phyloP scores from a whole-genome alignment of 345 rosid species.

The Carallia brachiata region DNA sequence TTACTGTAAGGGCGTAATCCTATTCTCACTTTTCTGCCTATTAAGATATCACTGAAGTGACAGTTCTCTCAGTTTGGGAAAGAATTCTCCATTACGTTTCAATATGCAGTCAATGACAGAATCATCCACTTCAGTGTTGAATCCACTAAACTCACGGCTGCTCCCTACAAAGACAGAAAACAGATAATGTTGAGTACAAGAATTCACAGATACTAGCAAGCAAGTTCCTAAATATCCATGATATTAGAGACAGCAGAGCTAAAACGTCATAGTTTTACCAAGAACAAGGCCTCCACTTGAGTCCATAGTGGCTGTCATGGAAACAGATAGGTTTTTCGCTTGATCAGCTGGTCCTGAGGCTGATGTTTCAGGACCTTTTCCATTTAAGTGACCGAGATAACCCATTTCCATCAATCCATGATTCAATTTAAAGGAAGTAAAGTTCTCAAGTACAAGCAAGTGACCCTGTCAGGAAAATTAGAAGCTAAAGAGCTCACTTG shows the following conservation, averaged over 20 bases:
- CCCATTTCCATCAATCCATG: conserved; percentile 89
- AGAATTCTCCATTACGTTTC: conserved; percentile 73
- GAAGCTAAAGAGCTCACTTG: conserved; percentile 9
- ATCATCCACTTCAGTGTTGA: conserved; percentile 62
- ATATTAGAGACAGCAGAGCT: background rate
- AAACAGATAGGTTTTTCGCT: conserved; percentile 52
- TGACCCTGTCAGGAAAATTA: conserved; percentile 60
- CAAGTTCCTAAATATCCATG: background rate
- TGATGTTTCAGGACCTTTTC: conserved; percentile 11
- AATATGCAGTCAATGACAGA: conserved; percentile 55
- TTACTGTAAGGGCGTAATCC: conserved; percentile 97
- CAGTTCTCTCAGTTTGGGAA: conserved; percentile 61
- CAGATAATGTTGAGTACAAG: conserved; percentile 6
- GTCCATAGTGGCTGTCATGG: conserved; percentile 91
- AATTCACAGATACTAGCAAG: conserved; percentile 2
- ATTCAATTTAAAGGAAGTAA: conserved; percentile 51
- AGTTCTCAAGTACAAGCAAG: conserved; percentile 78
- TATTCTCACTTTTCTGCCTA: conserved; percentile 70
- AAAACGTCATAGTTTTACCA: conserved; percentile 39
- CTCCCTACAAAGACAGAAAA: conserved; percentile 51
- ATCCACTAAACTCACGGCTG: conserved; percentile 90
- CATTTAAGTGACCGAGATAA: conserved; percentile 51
- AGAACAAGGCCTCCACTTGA: conserved; percentile 67
- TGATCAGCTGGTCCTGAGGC: conserved; percentile 36
- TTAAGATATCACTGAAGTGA: conserved; percentile 43